phyloP scores from a whole-genome alignment of 306 rosid species.

The Sechiopsis laciniata region DNA sequence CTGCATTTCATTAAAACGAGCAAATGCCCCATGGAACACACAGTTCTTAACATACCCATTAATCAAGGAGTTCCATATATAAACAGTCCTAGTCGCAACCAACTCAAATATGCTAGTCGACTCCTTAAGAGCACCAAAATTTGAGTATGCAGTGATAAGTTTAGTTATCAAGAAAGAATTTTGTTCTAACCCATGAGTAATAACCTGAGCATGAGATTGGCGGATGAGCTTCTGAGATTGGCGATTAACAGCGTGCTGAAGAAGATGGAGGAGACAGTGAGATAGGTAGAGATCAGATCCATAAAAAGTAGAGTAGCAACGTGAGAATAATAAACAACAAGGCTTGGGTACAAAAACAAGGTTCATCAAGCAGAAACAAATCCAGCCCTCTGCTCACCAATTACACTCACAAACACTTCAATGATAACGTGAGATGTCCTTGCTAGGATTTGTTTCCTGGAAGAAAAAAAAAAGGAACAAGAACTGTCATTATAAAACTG shows the following conservation, averaged over 20 bases:
- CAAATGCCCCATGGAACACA: constrained; percentile 34
- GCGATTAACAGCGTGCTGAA: constrained; percentile 42
- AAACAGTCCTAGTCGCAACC: constrained; percentile 33
- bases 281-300: constrained; percentile 21
- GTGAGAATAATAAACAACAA: constrained; percentile 31
- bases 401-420: constrained; percentile 7
- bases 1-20: constrained; percentile 47
- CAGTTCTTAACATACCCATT: constrained; percentile 45
- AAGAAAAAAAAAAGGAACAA: neutral
- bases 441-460: neutral
- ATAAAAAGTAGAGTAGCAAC: constrained; percentile 41
- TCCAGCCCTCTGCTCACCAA: neutral
- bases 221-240: constrained; percentile 38
- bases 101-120: constrained; percentile 49
- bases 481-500: neutral
- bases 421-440: neutral
- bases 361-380: constrained; percentile 26
- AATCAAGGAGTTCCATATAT: constrained; percentile 61
- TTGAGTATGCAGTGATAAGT: constrained; percentile 64
- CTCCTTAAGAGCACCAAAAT: constrained; percentile 24
- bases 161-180: constrained; percentile 54
- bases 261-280: constrained; percentile 29
- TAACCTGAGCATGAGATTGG: constrained; percentile 57
- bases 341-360: constrained; percentile 15
- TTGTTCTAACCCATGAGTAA: constrained; percentile 49